phyloP scores from a whole-genome alignment of 768 basidiomycete genomes.

The Leccinellum albellum region DNA sequence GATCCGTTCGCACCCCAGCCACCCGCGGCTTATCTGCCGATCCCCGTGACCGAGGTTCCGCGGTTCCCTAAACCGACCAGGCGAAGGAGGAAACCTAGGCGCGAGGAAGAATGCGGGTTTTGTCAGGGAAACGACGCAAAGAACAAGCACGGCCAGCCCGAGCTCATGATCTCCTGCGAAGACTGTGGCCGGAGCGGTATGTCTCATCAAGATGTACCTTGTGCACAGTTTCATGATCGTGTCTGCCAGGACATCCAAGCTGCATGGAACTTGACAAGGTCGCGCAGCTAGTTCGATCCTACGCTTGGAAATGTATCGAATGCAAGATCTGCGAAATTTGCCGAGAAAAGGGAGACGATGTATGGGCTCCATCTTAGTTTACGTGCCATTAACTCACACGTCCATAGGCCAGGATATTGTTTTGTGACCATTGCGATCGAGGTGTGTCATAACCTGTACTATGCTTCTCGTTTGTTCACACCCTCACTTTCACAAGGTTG shows the following conservation, averaged over 20 bases:
- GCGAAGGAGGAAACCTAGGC: slow-evolving; percentile 41
- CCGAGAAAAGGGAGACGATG: slow-evolving; percentile 80
- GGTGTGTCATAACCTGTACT: slow-evolving; percentile 39
- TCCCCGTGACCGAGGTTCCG: slow-evolving; percentile 42
- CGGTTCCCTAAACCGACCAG: slow-evolving; percentile 43
- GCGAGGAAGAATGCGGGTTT: slow-evolving; percentile 73
- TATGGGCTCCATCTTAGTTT: slow-evolving; percentile 40
- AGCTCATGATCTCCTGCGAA: slow-evolving; percentile 73
- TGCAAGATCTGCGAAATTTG: slow-evolving; percentile 94
- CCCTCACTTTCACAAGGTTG: slow-evolving; percentile 48
- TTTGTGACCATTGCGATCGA: slow-evolving; percentile 94
- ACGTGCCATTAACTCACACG: slow-evolving; percentile 18
- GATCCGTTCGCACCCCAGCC: slow-evolving; percentile 77
- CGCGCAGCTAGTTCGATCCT: slow-evolving; percentile 58
- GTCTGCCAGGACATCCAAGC: slow-evolving; percentile 69
- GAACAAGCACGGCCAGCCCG: slow-evolving; percentile 56
- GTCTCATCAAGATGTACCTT: slow-evolving; percentile 18
- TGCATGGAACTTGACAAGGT: slow-evolving; percentile 69
- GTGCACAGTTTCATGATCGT: not conserved
- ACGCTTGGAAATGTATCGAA: slow-evolving; percentile 85
- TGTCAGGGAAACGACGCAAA: slow-evolving; percentile 63
- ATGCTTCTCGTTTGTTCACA: slow-evolving; percentile 2
- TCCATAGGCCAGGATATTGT: slow-evolving; percentile 68
- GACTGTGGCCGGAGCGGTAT: slow-evolving; percentile 83
- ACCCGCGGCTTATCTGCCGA: slow-evolving; percentile 47